phyloP scores from a whole-genome alignment of 768 basidiomycete species.

The Asterophora lycoperdoides region DNA sequence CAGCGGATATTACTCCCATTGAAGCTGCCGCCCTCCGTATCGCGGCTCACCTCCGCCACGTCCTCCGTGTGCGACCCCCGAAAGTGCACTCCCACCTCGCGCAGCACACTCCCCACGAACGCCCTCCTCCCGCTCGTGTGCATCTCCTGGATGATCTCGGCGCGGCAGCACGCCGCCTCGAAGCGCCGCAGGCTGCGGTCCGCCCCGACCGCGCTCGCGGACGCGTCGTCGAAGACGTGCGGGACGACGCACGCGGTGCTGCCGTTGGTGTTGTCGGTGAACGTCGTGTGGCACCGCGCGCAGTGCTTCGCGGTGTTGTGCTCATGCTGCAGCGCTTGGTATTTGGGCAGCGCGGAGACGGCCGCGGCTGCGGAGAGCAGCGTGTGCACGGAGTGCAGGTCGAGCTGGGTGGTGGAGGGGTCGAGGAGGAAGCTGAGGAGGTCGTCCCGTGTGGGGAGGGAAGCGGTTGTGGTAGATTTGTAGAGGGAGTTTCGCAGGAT shows the following conservation, averaged over 20 bases:
- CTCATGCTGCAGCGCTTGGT: constrained; percentile 6
- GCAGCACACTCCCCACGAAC: constrained; percentile 1
- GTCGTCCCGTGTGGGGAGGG: constrained; percentile 5
- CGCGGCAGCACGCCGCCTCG: constrained; percentile 2
- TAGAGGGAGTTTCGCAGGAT: not conserved
- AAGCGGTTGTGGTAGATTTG: not conserved
- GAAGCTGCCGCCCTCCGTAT: constrained; percentile 2
- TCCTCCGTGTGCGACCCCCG: constrained; percentile 15
- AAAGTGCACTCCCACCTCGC: constrained; percentile 1
- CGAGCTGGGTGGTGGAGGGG: constrained; percentile 1
- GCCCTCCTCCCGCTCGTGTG: not conserved
- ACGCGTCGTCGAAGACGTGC: constrained; percentile 7
- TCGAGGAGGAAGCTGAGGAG: constrained; percentile 8
- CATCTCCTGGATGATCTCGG: not conserved
- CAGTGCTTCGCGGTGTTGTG: constrained; percentile 9
- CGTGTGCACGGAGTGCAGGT: constrained; percentile 1
- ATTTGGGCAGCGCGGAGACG: constrained; percentile 1
- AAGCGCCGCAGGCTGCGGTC: not conserved
- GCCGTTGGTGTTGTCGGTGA: constrained; percentile 8
- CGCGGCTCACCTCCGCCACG: constrained; percentile 6
- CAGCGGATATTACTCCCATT: constrained; percentile 6
- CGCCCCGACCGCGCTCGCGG: not conserved
- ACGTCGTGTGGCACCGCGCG: constrained; percentile 12
- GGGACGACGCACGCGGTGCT: constrained; percentile 9
- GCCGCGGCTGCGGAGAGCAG: constrained; percentile 4